These are phyloP conservation scores for Mimosa pudica DNA, from an alignment of 306 rosid genomes.

Conservation along the genomic window DNA sequence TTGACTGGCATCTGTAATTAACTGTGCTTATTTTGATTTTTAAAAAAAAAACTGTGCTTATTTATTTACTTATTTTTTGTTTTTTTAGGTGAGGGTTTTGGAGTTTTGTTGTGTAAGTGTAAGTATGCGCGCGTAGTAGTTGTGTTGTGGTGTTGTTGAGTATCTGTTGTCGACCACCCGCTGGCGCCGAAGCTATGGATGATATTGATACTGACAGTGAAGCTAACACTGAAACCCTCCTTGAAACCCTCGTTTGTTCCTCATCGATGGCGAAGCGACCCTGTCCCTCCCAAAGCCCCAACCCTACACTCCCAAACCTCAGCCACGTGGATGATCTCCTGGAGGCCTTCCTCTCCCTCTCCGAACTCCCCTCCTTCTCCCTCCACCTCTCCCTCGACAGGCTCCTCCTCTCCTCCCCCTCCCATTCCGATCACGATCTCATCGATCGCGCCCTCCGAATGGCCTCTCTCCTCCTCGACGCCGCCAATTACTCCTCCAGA, in stretches of 20 bases:
- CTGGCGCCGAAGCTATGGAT: no score
- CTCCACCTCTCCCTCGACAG: conserved; percentile 66
- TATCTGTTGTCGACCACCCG: no score
- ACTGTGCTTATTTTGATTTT: no score
- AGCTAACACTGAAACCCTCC: no score
- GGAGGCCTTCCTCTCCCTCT: conserved; percentile 51
- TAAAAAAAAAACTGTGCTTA: no score
- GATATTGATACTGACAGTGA: no score
- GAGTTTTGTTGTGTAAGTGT: no score
- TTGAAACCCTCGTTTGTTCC: conserved; percentile 35
- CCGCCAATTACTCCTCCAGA: conserved; percentile 64
- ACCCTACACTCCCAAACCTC: conserved; percentile 48
- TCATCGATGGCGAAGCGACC: conserved; percentile 82
- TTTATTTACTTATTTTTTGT: no score
- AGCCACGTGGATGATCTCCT: conserved; percentile 51
- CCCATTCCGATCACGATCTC: conserved; percentile 65
- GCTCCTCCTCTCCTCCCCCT: conserved; percentile 58
- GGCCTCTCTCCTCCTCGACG: conserved; percentile 68
- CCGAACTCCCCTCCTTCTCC: conserved; percentile 51
- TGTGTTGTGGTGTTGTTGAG: no score
- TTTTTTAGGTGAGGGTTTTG: no score
- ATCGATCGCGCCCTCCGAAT: conserved; percentile 69
- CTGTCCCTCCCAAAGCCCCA: conserved; percentile 71
- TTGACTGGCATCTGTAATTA: no score
- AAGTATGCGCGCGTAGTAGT: no score